Base-by-base conservation (phyloP, 306 rosid species). In the Pyrus communis region DNA sequence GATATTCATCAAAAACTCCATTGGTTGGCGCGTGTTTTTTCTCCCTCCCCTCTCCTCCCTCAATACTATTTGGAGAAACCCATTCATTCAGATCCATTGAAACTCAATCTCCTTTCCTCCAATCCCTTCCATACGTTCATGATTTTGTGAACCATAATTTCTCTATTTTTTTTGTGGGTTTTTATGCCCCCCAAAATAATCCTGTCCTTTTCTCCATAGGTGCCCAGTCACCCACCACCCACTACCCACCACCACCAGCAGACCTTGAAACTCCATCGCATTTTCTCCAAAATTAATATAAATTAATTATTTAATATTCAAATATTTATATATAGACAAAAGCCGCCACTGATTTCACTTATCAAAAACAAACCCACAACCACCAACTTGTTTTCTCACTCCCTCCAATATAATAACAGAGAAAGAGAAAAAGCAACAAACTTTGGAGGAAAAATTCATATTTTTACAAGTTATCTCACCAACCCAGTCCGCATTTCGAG, bases 71-170 rank as follows among this genome's bases (percentile, higher is more conserved):
- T 70, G 8, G 15, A 69, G 22, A 21, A 51, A 5, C 3, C 9
- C 55, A 2, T 58, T 64, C 75, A 82, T 77, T 83, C 69, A 73
- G 76, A 85, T 85, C 91, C 91, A 86, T 66, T 79, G 88, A 89
- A 96, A 81, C 86, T 87, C 88, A 83, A 88, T 96, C 99, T 46
- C 33, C 9, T 43, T 25, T 68, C 67, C 81, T 88, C 83, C 71
- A 90, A 62, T 77, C 7, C 58, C 92, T 84, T 88, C 99, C 99
- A 87, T 83, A 72, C 98, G 81, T 87, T 83, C 65, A 27, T 18
- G 70, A 63, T 67, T 15, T 21, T 42, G 1, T 62, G 51, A 22
- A 31, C 84, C 84, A 66, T 57, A 46, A 46, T 65, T 33, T 33
- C 69, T 80, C 73, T 70, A 63, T 67, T 73, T 74, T 35, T 49